Base-by-base conservation (phyloP, 179 eudicot species). In the Beta macrorhiza region DNA sequence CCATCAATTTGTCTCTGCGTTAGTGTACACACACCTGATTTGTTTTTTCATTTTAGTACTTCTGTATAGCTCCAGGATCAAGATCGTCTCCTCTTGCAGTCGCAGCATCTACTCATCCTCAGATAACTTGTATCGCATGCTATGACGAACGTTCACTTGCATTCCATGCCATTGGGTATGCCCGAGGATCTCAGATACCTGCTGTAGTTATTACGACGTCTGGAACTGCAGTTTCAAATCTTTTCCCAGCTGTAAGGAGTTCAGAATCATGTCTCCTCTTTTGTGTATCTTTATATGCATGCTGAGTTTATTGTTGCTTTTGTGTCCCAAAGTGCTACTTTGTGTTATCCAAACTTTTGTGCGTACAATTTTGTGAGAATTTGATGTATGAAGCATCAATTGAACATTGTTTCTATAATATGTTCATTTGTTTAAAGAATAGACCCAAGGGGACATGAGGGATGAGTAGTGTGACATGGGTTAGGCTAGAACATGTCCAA, bases 61-160 rank as follows among this genome's bases (percentile, higher is more conserved):
- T 96, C 84, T 96, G 99, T 84, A 84, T 94, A 91, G 99, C 99
- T 83, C 99, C 99, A 78, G 99, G 99, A 74, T 96, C 97, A 85
- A 87, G 99, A 76, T 96, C 99, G 44, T 94, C 99, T 84, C 98
- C 97, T 22, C 91, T 96, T 74, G 91, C 99, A 52, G 83, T 94
- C 84, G 98, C 98, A 83, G 99, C 99, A 67, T 86, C 99, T 69
- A 80, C 89, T 82, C 97, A 94, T 85, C 91, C 97, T 77, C 88
- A 77, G 68, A 88, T 91, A n/a, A 92, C 89, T 79, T 94, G 98
- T 87, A 79, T 88, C 76, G 89, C 89, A 75, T 96, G 99, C 90
- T 91, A 85, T 85, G 99, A 96, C 75, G 99, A 96, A 79, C 92
- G 99, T 45, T 92, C 98, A 75, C 92, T 96, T 74, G 93, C 99